These are phyloP conservation scores for Pichia sp. DNA, from an alignment of 1,139 yeast species.

Conservation along the genomic window DNA sequence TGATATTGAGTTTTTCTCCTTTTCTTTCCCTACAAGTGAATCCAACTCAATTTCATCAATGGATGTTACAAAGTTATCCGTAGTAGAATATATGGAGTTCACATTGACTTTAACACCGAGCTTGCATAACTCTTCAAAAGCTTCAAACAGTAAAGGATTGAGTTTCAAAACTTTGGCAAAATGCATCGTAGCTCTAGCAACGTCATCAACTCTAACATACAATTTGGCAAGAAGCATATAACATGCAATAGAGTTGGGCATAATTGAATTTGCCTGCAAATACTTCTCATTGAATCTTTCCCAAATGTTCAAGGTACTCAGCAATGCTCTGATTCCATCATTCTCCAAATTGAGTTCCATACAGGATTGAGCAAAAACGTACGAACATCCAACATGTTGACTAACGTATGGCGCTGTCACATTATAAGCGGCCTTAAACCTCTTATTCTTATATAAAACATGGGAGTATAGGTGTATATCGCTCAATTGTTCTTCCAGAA, in stretches of 20 bases:
- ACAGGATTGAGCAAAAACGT: slow-evolving; percentile 61
- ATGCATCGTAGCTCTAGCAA: slow-evolving; percentile 56
- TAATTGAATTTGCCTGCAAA: slow-evolving; percentile 18
- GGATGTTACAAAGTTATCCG: not conserved
- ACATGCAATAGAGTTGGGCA: slow-evolving; percentile 61
- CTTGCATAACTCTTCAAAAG: slow-evolving; percentile 68
- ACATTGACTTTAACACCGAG: slow-evolving; percentile 64
- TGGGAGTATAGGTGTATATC: slow-evolving; percentile 59
- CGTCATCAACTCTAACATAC: slow-evolving; percentile 51
- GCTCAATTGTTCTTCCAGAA: slow-evolving; percentile 29
- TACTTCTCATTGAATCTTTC: slow-evolving; percentile 6
- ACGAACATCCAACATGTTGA: slow-evolving; percentile 64
- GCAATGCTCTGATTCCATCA: slow-evolving; percentile 60
- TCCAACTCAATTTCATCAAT: slow-evolving; percentile 6
- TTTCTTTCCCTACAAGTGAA: slow-evolving; percentile 1
- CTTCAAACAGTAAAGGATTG: slow-evolving; percentile 83
- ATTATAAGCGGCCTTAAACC: slow-evolving; percentile 56
- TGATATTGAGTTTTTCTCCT: not conserved
- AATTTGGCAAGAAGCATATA: slow-evolving; percentile 67
- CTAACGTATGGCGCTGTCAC: slow-evolving; percentile 31
- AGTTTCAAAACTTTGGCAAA: slow-evolving; percentile 61
- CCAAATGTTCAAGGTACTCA: slow-evolving; percentile 34
- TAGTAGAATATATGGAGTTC: slow-evolving; percentile 44
- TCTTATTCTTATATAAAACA: slow-evolving; percentile 47
- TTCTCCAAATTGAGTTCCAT: slow-evolving; percentile 45